phyloP scores from a whole-genome alignment of 2,329 filamentous ascomycete species.

The Pseudogymnoascus sp. region DNA sequence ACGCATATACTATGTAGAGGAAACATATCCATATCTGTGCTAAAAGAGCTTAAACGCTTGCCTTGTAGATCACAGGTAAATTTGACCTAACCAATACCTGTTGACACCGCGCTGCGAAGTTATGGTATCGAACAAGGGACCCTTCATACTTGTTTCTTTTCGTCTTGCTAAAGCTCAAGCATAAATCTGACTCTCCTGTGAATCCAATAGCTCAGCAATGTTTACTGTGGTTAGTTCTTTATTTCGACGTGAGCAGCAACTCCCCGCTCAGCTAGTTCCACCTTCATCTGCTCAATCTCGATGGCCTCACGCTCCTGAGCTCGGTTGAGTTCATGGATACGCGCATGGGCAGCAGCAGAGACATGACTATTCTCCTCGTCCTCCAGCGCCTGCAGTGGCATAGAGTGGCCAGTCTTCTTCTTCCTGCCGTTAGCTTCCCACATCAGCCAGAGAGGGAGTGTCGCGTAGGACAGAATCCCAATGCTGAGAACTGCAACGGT shows the following conservation, averaged over 20 bases:
- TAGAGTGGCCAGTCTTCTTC: slow-evolving; percentile 4
- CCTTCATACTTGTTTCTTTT: no score
- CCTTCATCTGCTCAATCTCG: not conserved
- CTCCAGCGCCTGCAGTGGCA: slow-evolving; percentile 9
- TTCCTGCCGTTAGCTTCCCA: slow-evolving; percentile 5
- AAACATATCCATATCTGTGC: no score
- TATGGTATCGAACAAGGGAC: no score
- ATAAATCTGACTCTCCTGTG: no score
- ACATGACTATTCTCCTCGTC: slow-evolving; percentile 11
- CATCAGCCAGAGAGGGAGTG: slow-evolving; percentile 16
- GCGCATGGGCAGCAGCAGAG: not conserved
- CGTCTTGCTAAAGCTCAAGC: no score
- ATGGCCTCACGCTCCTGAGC: not conserved
- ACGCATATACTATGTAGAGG: no score
- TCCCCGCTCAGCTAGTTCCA: not conserved
- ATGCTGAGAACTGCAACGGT: slow-evolving; percentile 13
- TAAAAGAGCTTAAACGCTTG: no score
- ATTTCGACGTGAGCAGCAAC: not conserved
- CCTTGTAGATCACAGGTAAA: no score
- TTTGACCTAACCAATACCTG: no score
- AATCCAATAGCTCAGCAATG: no score
- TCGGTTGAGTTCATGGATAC: slow-evolving; percentile 5
- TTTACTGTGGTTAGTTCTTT: no score
- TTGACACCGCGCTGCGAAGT: no score
- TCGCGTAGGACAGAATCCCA: slow-evolving; percentile 14